Evolutionary conservation across 1,139 yeast species (phyloP).

Genomic region (Kodamaea alishanica): DNA sequence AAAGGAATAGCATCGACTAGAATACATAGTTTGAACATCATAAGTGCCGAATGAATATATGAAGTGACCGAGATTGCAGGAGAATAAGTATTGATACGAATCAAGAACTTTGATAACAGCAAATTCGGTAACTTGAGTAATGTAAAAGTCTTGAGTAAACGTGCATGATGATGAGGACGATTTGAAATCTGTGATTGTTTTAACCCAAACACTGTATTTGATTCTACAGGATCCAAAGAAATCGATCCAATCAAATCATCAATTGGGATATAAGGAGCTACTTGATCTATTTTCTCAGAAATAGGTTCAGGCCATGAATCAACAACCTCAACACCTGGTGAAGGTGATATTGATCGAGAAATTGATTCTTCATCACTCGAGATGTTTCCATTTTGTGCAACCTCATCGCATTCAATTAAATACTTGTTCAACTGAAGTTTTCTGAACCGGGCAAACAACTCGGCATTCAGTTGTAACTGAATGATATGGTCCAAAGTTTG

Average conservation of each 20-base stretch:
- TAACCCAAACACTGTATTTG: background rate
- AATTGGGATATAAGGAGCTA: constrained; percentile 21
- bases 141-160: constrained; percentile 33
- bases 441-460: constrained; percentile 26
- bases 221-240: constrained; percentile 13
- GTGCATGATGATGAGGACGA: constrained; percentile 13
- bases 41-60: constrained; percentile 40
- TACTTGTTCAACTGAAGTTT: constrained; percentile 24
- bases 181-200: constrained; percentile 15
- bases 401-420: constrained; percentile 12
- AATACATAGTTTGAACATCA: constrained; percentile 36
- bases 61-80: constrained; percentile 40
- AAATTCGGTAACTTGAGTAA: constrained; percentile 36
- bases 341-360: too few relatives aligned
- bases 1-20: constrained; percentile 32
- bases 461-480: constrained; percentile 26
- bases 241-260: constrained; percentile 21
- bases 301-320: constrained; percentile 10
- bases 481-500: constrained; percentile 34
- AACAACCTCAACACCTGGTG: too few relatives aligned
- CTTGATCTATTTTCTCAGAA: constrained; percentile 5
- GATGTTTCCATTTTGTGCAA: too few relatives aligned
- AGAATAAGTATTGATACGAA: constrained; percentile 41
- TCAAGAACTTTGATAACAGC: constrained; percentile 34
- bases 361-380: too few relatives aligned